phyloP scores from a whole-genome alignment of 139 green algal genomes.

The Microglena sp. region DNA sequence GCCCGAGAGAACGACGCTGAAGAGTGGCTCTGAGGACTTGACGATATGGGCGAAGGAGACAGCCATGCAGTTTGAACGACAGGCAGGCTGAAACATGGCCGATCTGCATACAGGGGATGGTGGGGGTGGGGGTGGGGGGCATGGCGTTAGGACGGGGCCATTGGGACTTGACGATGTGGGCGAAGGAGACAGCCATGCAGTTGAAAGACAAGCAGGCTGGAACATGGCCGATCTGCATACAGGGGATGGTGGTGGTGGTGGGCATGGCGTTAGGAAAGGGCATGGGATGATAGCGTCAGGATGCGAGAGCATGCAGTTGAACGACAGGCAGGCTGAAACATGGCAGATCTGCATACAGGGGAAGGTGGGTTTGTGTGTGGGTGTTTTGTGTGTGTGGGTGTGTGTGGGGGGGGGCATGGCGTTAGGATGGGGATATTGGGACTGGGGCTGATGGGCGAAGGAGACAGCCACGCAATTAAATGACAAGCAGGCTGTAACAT shows the following conservation, averaged over 20 bases:
- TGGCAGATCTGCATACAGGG: slow-evolving; percentile 46
- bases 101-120: too few species aligned
- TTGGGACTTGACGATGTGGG: slow-evolving; percentile 81
- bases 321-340: slow-evolving; percentile 64
- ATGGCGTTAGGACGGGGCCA: too few species aligned
- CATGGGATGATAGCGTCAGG: too few species aligned
- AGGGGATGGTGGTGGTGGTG: too few species aligned
- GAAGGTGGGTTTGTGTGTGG: too few species aligned
- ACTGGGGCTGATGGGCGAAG: slow-evolving; percentile 81
- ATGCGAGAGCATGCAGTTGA: too few species aligned
- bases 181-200: slow-evolving; percentile 82
- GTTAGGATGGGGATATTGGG: too few species aligned
- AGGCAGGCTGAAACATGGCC: slow-evolving; percentile 66
- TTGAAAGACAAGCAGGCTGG: slow-evolving; percentile 63
- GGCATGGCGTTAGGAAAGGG: too few species aligned
- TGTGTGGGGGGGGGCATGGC: too few species aligned
- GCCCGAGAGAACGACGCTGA: slow-evolving; percentile 69
- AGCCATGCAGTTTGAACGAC: slow-evolving; percentile 72
- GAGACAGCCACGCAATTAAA: slow-evolving; percentile 78
- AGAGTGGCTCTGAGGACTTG: slow-evolving; percentile 39
- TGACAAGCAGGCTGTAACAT: slow-evolving; percentile 65
- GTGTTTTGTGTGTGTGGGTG: too few species aligned
- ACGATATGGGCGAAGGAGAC: slow-evolving; percentile 85
- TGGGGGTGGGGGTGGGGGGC: too few species aligned
- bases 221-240: slow-evolving; percentile 53